Base-by-base conservation (phyloP, 169 alveolate genomes). In the Cryptosporidium parvum region DNA sequence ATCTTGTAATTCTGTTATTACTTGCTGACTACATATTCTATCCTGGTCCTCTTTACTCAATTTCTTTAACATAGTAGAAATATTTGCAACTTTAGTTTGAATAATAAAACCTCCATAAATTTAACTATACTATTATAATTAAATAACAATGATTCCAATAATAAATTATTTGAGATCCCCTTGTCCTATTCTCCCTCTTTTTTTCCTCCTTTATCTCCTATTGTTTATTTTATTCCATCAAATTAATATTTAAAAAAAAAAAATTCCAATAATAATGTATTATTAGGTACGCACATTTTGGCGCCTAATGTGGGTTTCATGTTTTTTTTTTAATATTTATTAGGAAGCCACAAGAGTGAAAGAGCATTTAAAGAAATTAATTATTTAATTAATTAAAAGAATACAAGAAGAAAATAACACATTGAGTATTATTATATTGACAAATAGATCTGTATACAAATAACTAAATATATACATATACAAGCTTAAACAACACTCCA, bases 1-100 rank as follows among this genome's bases (percentile, higher is more conserved):
- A 44, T 86, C 89, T 44, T 37, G 71, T 8, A 93, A 52, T 53
- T 92, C 95, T 9, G 93, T 84, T 35, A 91, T 91, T 23, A 62
- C 85, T 37, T 91, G 91, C n/a, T 91, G 91, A 39, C 93, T 91
- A 45, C 69, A 62, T 62, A 91, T 71, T 39, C 65, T 33, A 29
- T 80, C 89, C 52, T 80, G 89, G 42, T 80, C 89, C 9, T 80
- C 89, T 69, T 80, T 80, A 2, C 51, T 35, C 45, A 80, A 21
- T 29, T 62, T 80, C 69, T 58, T 37, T 18, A 80, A 39, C 89
- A 80, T 80, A 26, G 3, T n/a, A 48, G n/a, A 14, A 14, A 14
- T 48, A 48, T 21, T 48, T 48, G 8, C 35, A 58, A 7, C 12
- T 29, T 42, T 26, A 23, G 10, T 31, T 9, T 26, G 26, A 29